Base-by-base conservation (phyloP, 805 yeast species). In the Schizosaccharomyces cryophilus region DNA sequence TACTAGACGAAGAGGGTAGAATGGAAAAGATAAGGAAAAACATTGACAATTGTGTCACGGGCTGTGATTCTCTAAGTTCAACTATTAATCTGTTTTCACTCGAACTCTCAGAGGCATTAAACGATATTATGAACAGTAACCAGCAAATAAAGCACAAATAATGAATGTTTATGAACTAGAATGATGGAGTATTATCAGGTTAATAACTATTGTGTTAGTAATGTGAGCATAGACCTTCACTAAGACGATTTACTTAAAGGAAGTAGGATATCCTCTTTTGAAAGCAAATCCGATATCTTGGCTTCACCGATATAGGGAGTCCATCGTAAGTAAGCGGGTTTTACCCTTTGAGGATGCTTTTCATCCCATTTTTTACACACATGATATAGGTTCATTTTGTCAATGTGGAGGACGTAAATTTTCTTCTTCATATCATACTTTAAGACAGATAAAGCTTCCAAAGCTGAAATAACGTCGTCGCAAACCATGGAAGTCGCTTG, bases 381-480 rank as follows among this genome's bases (percentile, higher is more conserved):
- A 29, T 21, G 6, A 5, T 51, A 17, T 5, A 51, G 29, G 2
- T 51, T 29, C 19, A 19, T 29, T 15, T 29, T 21, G 30, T 29
- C 19, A 17, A 51, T 11, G 6, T 51, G 56, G 7, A 51, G 31
- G 2, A 24, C 56, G n/a, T 51, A 51, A 17, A 19, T 29, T 17
- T 51, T 51, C 35, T 21, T 51, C 11, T 5, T 21, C 35, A 29
- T 21, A 62, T 79, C 75, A 42, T 76, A 72, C 0, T 79, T 72
- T 26, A 93, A 72, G 7, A 84, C 81, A 30, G 80, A 76, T 35
- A 90, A 71, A 62, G 82, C 84, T 69, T 93, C 98, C 26, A 93
- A 73, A 0, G 94, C 95, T 58, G 85, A 85, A 5, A 90, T 77
- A 0, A 89, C 87, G 71, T 93, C 97, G 15, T 90, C 84, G 7